These are phyloP conservation scores for Calonectria pseudoturangicola DNA, from an alignment of 2,329 filamentous ascomycete species.

Conservation along the genomic window DNA sequence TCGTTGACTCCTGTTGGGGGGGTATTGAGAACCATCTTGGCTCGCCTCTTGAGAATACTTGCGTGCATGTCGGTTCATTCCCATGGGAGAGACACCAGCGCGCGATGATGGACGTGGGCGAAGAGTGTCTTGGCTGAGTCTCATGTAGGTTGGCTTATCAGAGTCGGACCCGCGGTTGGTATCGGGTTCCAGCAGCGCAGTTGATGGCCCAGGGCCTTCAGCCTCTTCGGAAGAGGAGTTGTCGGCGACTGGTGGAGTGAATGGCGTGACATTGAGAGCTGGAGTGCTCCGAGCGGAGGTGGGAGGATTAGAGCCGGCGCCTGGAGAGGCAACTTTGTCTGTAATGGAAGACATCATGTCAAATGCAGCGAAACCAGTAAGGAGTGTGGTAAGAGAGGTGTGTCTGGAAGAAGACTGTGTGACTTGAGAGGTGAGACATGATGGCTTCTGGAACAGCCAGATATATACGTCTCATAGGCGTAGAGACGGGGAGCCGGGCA, in stretches of 20 bases:
- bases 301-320: constrained; percentile 34
- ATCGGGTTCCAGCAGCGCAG: constrained; percentile 35
- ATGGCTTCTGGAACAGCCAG: constrained; percentile 23
- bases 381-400: constrained; percentile 9
- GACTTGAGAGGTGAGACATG: background rate
- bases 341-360: constrained; percentile 9
- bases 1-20: constrained; percentile 43
- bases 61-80: constrained; percentile 39
- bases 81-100: constrained; percentile 39
- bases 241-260: constrained; percentile 42
- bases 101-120: constrained; percentile 48
- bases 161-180: constrained; percentile 42
- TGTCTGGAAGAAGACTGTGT: background rate
- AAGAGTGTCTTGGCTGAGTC: constrained; percentile 46
- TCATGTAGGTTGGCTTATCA: constrained; percentile 48
- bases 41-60: constrained; percentile 47
- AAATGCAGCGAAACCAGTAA: background rate
- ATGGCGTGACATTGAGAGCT: constrained; percentile 44
- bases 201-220: constrained; percentile 40
- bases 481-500: constrained; percentile 14
- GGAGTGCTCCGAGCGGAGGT: constrained; percentile 53
- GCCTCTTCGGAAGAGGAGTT: constrained; percentile 39
- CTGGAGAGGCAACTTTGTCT: constrained; percentile 46
- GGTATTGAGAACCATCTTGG: constrained; percentile 46
- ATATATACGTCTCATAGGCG: constrained; percentile 45